Base-by-base conservation (phyloP, 306 rosid genomes). In the Sechiopsis laciniata region DNA sequence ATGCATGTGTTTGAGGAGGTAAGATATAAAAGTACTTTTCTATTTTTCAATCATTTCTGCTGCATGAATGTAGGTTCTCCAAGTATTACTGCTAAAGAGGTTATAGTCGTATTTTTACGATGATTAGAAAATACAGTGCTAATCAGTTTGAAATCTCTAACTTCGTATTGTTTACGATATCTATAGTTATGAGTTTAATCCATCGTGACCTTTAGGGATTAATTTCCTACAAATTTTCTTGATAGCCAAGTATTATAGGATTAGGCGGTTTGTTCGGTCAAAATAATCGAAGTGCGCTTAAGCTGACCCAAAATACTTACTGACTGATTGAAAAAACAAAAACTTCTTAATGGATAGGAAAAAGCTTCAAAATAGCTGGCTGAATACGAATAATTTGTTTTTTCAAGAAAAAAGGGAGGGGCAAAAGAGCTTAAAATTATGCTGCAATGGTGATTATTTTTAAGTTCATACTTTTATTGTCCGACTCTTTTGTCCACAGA, bases 1-100 rank as follows among this genome's bases (percentile, higher is more conserved):
- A 86, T 91, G 89, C 80, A 89, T 48, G 56, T 94, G 82, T 84
- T 45, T 66, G 97, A 94, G 81, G 95, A 94, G 97, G 99, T 94
- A 81, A 58, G 55, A 5, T 60, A 14, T 40, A 37, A 5, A 62
- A 63, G 29, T 12, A 59, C 10, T 37, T 57, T 46, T 61, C 46
- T 54, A 72, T 78, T 71, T 65, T 40, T 71, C 48, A 3, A 53
- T 19, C 10, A 10, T 12, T 35, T 60, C 61, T 32, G 13, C 19
- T 54, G 64, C 6, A 32, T 37, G 55, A 17, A 19, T 37, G n/a
- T 65, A 65, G n/a, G 16, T 65, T 65, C 6, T 46, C 20, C 56
- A 13, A 46, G 22, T 68, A 12, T 26, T 67, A 1, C 46, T 22
- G 13, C 19, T 46, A 26, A 46, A 46, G 73, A 13, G 19, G 3